Percentiles rank a stretch among this genome's conserved stretches.
phyloP scores from a whole-genome alignment of 2,329 filamentous ascomycete species.

The Calonectria leucothoes region DNA sequence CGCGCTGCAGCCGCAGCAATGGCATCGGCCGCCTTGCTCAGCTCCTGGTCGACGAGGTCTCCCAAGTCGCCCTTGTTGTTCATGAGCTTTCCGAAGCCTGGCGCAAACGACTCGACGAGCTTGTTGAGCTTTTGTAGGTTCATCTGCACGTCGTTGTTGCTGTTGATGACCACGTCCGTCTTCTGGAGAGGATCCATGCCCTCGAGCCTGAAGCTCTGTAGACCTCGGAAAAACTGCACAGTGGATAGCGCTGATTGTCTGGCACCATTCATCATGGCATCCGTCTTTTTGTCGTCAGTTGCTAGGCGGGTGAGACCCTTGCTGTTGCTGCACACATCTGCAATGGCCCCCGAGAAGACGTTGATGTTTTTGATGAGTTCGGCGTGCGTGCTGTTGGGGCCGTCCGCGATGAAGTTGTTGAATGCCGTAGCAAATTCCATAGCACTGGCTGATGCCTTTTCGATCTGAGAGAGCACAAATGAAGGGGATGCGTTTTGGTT shows the following conservation, averaged over 20 bases:
- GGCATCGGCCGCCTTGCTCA: slow-evolving; percentile 93
- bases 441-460: slow-evolving; percentile 93
- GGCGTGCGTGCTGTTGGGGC: slow-evolving; percentile 87
- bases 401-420: slow-evolving; percentile 98
- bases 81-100: slow-evolving; percentile 84
- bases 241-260: slow-evolving; percentile 87
- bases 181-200: slow-evolving; percentile 91
- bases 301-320: slow-evolving; percentile 95
- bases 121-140: slow-evolving; percentile 95
- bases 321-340: slow-evolving; percentile 95
- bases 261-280: slow-evolving; percentile 84
- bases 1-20: slow-evolving; percentile 93
- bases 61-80: slow-evolving; percentile 87
- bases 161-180: slow-evolving; percentile 97
- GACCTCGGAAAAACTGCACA: slow-evolving; percentile 92
- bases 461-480: slow-evolving; percentile 95
- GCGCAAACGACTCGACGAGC: slow-evolving; percentile 90
- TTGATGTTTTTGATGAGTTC: slow-evolving; percentile 95
- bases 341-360: slow-evolving; percentile 88
- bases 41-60: slow-evolving; percentile 90
- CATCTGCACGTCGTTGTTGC: slow-evolving; percentile 95
- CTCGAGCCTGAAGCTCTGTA: slow-evolving; percentile 94
- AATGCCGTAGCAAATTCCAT: slow-evolving; percentile 98
- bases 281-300: slow-evolving; percentile 94
- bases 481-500: slow-evolving; percentile 97